These are phyloP conservation scores for Geotrichum klebahnii DNA, from an alignment of 1,139 yeast genomes.

Conservation along the genomic window DNA sequence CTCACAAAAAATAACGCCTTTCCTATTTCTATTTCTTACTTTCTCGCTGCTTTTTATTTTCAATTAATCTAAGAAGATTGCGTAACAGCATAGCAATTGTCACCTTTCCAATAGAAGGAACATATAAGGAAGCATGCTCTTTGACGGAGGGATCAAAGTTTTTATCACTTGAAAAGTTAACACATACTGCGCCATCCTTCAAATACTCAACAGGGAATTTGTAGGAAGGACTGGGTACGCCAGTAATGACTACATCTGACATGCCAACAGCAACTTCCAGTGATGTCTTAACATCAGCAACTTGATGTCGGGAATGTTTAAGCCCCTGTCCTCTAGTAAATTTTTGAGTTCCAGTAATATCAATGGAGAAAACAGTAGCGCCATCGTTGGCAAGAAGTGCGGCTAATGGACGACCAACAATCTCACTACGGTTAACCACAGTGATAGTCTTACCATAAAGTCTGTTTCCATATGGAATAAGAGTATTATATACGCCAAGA, in stretches of 20 bases:
- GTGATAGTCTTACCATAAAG: conserved; percentile 88
- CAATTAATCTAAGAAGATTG: conserved; percentile 74
- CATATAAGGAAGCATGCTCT: conserved; percentile 80
- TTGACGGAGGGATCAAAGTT: conserved; percentile 80
- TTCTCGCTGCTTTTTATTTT: conserved; percentile 46
- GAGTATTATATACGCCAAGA: conserved; percentile 76
- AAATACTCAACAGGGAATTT: conserved; percentile 80
- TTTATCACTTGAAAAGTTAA: conserved; percentile 84
- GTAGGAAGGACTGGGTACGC: conserved; percentile 80
- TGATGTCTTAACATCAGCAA: conserved; percentile 54
- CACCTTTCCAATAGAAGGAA: conserved; percentile 93
- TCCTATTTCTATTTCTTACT: conserved; percentile 7
- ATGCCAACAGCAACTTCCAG: conserved; percentile 62
- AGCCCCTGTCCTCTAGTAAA: conserved; percentile 93
- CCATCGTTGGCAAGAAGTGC: conserved; percentile 96
- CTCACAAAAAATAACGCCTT: too few relatives aligned
- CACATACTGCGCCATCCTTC: conserved; percentile 82
- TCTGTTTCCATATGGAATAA: conserved; percentile 83
- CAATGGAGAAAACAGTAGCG: conserved; percentile 90
- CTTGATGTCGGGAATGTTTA: conserved; percentile 76
- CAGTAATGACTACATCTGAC: conserved; percentile 92
- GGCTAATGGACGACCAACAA: conserved; percentile 95
- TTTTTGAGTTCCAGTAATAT: conserved; percentile 78
- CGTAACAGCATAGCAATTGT: conserved; percentile 91
- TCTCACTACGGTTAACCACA: conserved; percentile 88